These are phyloP conservation scores for Carex sylvatica DNA, from an alignment of 202 grass and related monocot species.

Conservation along the genomic window DNA sequence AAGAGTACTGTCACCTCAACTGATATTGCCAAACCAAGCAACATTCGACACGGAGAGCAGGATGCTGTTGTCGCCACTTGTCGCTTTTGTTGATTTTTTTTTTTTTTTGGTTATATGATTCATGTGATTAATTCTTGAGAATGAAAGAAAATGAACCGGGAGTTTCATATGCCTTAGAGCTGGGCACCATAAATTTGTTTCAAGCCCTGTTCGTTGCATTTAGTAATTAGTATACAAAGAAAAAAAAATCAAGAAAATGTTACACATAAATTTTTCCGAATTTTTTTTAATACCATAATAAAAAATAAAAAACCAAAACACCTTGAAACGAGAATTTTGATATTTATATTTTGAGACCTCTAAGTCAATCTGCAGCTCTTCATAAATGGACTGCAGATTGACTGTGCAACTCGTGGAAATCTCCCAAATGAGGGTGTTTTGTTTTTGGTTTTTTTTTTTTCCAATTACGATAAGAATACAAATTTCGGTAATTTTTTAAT, in stretches of 20 bases:
- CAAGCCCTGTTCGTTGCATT: neutral
- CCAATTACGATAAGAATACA: too few relatives aligned
- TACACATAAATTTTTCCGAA: too few relatives aligned
- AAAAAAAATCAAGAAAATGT: neutral
- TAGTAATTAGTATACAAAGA: neutral
- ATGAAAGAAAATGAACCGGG: neutral
- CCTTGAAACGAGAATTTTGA: too few relatives aligned
- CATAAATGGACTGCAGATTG: too few relatives aligned
- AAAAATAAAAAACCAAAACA: too few relatives aligned
- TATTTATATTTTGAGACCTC: too few relatives aligned
- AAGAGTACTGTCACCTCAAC: neutral
- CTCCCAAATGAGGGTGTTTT: too few relatives aligned
- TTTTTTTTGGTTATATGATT: neutral
- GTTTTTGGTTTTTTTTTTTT: too few relatives aligned
- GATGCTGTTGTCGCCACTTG: neutral
- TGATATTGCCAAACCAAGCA: neutral
- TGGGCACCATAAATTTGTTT: neutral
- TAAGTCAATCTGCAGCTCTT: too few relatives aligned
- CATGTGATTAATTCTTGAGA: neutral
- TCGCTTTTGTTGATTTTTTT: neutral
- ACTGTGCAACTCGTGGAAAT: too few relatives aligned
- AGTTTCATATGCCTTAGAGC: neutral
- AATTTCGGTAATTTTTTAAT: too few relatives aligned
- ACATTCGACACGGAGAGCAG: neutral
- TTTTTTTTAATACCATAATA: too few relatives aligned